Evolutionary conservation across 1,139 yeast species (phyloP).

Genomic region (Candida tropicalis): DNA sequence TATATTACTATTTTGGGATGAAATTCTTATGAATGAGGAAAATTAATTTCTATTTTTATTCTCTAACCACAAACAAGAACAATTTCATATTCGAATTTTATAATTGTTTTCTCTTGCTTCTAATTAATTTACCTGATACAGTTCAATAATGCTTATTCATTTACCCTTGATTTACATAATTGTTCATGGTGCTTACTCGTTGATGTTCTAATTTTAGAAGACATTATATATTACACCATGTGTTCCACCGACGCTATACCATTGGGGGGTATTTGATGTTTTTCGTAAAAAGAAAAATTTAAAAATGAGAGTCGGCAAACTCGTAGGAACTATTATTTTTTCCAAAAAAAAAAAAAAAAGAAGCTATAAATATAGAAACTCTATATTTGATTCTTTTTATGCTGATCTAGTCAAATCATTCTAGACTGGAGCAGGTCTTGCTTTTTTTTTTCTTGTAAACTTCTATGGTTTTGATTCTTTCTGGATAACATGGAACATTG

Average conservation of each 20-base stretch:
- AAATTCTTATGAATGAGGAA: slow-evolving; percentile 3
- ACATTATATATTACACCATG: no score
- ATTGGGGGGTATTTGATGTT: no score
- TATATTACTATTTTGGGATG: slow-evolving; percentile 2
- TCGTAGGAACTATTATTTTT: no score
- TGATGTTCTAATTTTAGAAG: slow-evolving; percentile 4
- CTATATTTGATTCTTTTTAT: no score
- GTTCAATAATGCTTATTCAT: not conserved
- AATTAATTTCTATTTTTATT: slow-evolving; percentile 1
- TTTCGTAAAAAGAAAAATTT: slow-evolving; percentile 3
- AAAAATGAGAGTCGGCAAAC: no score
- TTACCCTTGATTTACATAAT: not conserved
- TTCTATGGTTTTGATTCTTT: not conserved
- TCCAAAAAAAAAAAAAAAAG: not conserved
- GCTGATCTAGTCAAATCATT: slow-evolving; percentile 1
- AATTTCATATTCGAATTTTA: not conserved
- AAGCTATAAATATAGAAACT: not conserved
- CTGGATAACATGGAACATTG: not conserved
- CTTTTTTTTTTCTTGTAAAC: not conserved
- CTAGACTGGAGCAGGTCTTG: not conserved
- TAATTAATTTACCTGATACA: not conserved
- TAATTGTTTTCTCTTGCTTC: no score
- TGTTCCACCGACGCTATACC: no score
- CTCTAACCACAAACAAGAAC: not conserved
- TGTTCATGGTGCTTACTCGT: no score